Base-by-base conservation (phyloP, 228 moss, liverwort and hornwort genomes). In the Sphagnum fallax region DNA sequence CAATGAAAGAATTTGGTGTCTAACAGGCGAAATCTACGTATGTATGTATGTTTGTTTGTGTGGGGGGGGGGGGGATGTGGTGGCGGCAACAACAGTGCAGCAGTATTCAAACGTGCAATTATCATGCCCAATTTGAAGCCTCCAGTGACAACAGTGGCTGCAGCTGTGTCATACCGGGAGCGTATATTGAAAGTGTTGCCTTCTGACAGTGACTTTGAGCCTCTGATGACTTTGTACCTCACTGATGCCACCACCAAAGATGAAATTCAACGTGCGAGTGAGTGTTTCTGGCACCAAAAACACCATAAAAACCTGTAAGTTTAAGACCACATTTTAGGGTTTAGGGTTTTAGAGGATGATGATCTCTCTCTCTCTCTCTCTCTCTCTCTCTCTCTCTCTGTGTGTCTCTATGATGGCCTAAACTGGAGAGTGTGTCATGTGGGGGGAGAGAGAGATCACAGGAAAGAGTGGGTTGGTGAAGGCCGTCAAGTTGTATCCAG, bases 81-180 rank as follows among this genome's bases (percentile, higher is more conserved):
- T 32, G 32, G 32, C 32, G 2, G 32, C 32, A 32, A 32, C 32
- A 32, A 32, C 91, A 97, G 97, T 84, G 93, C 97, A 70, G 82
- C 82, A 53, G 85, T 87, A 68, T 97, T 93, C 73, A 79, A 78
- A 63, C 86, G 97, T 68, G 97, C 97, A 10, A 93, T 97, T 47
- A 85, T 97, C 11, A 97, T 97, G 97, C 93, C 97, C 63, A 97
- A 97, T 63, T 83, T 97, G 77, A 97, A 89, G 71, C 93, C 97
- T 63, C 97, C 97, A 2, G 93, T 97, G 60, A 93, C 93, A 4
- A 84, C 88, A 51, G 88, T 97, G 7, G 72, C 82, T 71, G 85
- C 82, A 67, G 97, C 97, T 6, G 16, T 74, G 10, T 82, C 83
- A 6, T 97, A 97, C 52, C 81, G 80, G 75, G 89, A 93, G 65